Base-by-base conservation (phyloP, 1,284 basidiomycete genomes). In the Somion occarium region DNA sequence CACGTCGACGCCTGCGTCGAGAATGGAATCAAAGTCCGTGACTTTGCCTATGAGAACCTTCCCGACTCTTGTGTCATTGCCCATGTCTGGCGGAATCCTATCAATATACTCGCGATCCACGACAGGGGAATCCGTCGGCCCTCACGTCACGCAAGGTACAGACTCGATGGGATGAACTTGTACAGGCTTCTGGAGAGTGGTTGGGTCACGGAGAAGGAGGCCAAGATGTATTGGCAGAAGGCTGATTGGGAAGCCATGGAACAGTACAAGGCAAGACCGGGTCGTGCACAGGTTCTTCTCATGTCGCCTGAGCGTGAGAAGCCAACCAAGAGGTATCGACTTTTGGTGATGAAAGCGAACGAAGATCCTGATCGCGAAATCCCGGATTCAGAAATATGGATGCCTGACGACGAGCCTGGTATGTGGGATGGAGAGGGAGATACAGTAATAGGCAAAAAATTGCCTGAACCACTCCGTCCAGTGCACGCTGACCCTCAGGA, bases 1-100 rank as follows among this genome's bases (percentile, higher is more conserved):
- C 63, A 64, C 34, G 63, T 70, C 26, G 56, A 56, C 18, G 65
- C 63, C 13, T 65, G 67, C 19, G 64, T 66, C 51, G 59, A 56
- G 15, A 63, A 59, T 5, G 74, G 74, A 27, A 71, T 82, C 61
- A 80, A 77, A 64, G 70, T 79, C 27, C 73, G 72, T 56, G 79
- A 82, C 64, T 81, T 72, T 56, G 78, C 71, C 2, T 68, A 69
- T 53, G 66, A 62, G 41, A 49, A 52, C 3, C 20, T 20, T 23
- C n/a, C 50, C 24, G 34, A 44, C 13, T 38, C 48, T 47, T 37
- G 53, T 38, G 51, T 52, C 15, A 56, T 53, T 9, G 57, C 59
- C 12, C 61, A 62, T 42, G 15, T 61, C 15, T 65, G 63, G 63
- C 48, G 12, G 11, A 51, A 53, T 37, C 59, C 64, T 0, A 45